A percentile compares a stretch with the other conserved stretches of the same genome.
These are phyloP conservation scores for Ceriops tagal DNA, from an alignment of 345 rosid species.

Conservation along the genomic window DNA sequence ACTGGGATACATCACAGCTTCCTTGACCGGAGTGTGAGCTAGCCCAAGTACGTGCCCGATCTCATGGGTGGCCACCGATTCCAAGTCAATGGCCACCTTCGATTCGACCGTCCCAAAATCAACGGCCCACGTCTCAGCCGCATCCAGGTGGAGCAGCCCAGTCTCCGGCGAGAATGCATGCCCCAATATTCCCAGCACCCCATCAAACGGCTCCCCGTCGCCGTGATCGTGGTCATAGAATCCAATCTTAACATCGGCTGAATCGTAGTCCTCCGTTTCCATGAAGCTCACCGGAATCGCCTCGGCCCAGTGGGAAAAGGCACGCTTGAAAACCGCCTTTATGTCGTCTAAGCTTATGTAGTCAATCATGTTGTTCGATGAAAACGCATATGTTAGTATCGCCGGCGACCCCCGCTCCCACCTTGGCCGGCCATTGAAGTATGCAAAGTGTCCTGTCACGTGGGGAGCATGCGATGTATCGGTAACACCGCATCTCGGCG, in stretches of 20 bases:
- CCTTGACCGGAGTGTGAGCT: conserved; percentile 67
- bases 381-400: conserved; percentile 64
- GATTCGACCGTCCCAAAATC: conserved; percentile 48
- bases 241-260: conserved; percentile 66
- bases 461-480: conserved; percentile 33
- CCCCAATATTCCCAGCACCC: conserved; percentile 74
- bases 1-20: conserved; percentile 95
- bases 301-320: conserved; percentile 73
- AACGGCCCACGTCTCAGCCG: conserved; percentile 74
- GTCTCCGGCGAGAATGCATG: conserved; percentile 87
- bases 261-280: conserved; percentile 38
- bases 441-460: conserved; percentile 49
- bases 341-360: conserved; percentile 46
- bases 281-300: conserved; percentile 69
- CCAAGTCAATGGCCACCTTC: conserved; percentile 72
- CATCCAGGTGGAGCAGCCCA: conserved; percentile 79
- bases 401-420: conserved; percentile 50
- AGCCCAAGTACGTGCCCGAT: conserved; percentile 85
- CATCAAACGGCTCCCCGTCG: conserved; percentile 85
- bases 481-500: conserved; percentile 79
- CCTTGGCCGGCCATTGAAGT: conserved; percentile 64
- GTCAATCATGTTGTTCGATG: conserved; percentile 41
- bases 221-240: conserved; percentile 68
- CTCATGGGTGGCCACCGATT: conserved; percentile 94
- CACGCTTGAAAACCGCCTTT: conserved; percentile 41